Conservation (phyloP, 2,329 filamentous ascomycete genomes). For the Colletotrichum tamarilloi region DNA sequence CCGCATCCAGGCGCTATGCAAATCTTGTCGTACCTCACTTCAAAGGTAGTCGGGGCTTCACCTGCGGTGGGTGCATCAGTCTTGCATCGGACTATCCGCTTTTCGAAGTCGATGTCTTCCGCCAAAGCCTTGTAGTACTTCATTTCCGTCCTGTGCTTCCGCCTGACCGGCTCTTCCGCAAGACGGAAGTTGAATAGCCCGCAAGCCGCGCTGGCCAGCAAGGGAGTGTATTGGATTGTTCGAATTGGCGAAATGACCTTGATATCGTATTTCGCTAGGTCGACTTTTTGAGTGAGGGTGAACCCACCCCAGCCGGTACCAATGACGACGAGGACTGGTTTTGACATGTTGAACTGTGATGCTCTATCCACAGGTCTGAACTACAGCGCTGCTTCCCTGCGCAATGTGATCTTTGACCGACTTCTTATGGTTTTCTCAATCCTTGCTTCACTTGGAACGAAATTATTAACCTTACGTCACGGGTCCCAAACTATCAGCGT, state of each 20-base stretch:
- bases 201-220: slow-evolving; percentile 96
- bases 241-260: slow-evolving; percentile 97
- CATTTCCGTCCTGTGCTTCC: slow-evolving; percentile 95
- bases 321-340: slow-evolving; percentile 49
- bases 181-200: slow-evolving; percentile 98
- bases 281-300: slow-evolving; percentile 69
- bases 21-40: slow-evolving; percentile 97
- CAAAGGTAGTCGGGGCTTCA: slow-evolving; percentile 75
- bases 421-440: slow-evolving; percentile 7
- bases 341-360: neutral
- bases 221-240: slow-evolving; percentile 99
- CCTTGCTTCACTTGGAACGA: neutral
- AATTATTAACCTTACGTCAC: slow-evolving; percentile 25
- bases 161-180: slow-evolving; percentile 98
- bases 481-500: neutral
- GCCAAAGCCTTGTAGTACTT: slow-evolving; percentile 98
- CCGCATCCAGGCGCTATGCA: slow-evolving; percentile 97
- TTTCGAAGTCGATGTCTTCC: slow-evolving; percentile 92
- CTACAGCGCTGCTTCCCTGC: too few relatives aligned
- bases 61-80: slow-evolving; percentile 95
- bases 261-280: slow-evolving; percentile 98
- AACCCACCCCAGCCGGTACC: slow-evolving; percentile 86
- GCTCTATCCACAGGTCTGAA: neutral
- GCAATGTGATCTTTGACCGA: neutral
- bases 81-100: slow-evolving; percentile 86